These are phyloP conservation scores for Arthrobotrys sinensis DNA, from an alignment of 2,329 filamentous ascomycete species.

Conservation along the genomic window DNA sequence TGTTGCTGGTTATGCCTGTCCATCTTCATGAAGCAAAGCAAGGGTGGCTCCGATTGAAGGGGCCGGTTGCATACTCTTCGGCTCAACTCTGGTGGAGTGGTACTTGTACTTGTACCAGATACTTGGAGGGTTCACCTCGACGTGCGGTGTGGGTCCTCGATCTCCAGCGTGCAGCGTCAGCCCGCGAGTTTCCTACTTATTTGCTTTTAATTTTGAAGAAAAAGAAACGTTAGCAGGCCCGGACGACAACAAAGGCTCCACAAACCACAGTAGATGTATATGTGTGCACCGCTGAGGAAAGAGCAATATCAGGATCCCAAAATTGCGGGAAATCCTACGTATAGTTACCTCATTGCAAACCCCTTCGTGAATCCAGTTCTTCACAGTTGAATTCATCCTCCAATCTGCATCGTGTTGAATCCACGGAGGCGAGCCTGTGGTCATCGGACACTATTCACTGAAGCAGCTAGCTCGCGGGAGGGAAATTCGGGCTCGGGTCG, in stretches of 20 bases:
- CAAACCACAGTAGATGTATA: slow-evolving; percentile 6
- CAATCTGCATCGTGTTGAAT: slow-evolving; percentile 1
- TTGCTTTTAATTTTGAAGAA: slow-evolving; percentile 24
- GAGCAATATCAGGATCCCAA: slow-evolving; percentile 18
- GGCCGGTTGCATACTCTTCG: slow-evolving; percentile 6
- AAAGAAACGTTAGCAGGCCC: slow-evolving; percentile 5
- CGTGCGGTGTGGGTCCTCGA: slow-evolving; percentile 24
- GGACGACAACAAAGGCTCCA: slow-evolving; percentile 15
- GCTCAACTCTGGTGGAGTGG: slow-evolving; percentile 21
- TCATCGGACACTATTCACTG: slow-evolving; percentile 35
- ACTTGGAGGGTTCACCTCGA: slow-evolving; percentile 20
- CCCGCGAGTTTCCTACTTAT: slow-evolving; percentile 19
- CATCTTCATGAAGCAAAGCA: slow-evolving; percentile 34
- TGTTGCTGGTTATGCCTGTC: slow-evolving; percentile 18
- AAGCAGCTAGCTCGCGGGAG: slow-evolving; percentile 54
- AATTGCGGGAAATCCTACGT: neutral
- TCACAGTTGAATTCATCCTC: neutral
- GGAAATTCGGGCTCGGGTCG: slow-evolving; percentile 51
- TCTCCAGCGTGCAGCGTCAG: slow-evolving; percentile 29
- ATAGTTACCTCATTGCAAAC: neutral
- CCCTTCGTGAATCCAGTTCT: neutral
- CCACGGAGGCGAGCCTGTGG: neutral
- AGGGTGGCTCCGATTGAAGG: slow-evolving; percentile 42
- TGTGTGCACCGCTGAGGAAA: slow-evolving; percentile 2
- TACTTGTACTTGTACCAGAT: slow-evolving; percentile 44